Conservation (phyloP, 306 rosid species). For the Spatholobus suberectus region DNA sequence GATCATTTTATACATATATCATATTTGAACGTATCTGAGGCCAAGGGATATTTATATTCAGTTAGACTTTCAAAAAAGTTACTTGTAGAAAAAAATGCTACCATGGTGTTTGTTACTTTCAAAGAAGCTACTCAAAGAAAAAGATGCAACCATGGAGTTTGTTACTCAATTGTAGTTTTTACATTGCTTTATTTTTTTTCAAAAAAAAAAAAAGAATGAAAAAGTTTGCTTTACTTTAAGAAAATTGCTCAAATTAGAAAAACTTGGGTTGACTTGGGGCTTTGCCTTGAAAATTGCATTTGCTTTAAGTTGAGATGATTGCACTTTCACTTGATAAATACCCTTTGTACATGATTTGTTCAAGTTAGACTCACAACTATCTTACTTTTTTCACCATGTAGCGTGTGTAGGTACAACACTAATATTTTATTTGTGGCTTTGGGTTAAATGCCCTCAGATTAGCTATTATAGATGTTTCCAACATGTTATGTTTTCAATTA, state of each 20-base stretch:
- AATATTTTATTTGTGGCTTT: background rate
- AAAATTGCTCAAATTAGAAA: background rate
- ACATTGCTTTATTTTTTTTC: background rate
- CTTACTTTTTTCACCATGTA: background rate
- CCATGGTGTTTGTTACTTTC: background rate
- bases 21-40: background rate
- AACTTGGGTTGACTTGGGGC: background rate
- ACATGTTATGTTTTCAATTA: background rate
- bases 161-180: background rate
- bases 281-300: background rate
- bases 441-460: background rate
- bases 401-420: background rate
- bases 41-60: background rate
- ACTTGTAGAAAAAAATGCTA: background rate
- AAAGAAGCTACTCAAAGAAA: background rate
- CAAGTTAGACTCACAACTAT: background rate
- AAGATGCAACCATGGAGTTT: background rate
- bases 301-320: slow-evolving; percentile 3
- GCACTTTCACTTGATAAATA: background rate
- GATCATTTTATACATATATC: background rate
- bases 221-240: background rate
- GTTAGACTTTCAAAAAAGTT: background rate
- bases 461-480: background rate
- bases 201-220: background rate
- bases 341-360: background rate